phyloP scores from a whole-genome alignment of 148 eudicot genomes.

The Limonium bicolor region DNA sequence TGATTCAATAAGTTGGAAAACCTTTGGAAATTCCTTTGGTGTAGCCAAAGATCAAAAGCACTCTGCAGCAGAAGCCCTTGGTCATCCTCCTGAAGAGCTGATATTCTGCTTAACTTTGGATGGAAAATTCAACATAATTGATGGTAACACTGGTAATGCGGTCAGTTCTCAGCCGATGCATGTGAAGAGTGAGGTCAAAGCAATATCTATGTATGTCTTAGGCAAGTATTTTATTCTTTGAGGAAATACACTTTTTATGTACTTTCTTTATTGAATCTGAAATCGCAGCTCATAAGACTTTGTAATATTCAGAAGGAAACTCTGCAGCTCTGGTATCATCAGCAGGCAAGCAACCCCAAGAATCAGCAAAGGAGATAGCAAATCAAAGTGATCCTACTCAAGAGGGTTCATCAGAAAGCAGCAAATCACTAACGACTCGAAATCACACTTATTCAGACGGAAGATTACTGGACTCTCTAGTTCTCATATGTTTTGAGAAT shows the following conservation, averaged over 20 bases:
- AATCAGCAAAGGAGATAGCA: slow-evolving; percentile 11
- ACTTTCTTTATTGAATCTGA: neutral
- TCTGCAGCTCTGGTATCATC: slow-evolving; percentile 5
- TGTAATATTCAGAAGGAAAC: slow-evolving; percentile 18
- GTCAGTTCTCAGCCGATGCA: slow-evolving; percentile 30
- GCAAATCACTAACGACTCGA: slow-evolving; percentile 14
- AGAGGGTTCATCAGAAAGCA: slow-evolving; percentile 9
- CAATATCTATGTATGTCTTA: slow-evolving; percentile 54
- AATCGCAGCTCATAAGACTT: neutral
- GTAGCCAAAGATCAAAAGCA: slow-evolving; percentile 21
- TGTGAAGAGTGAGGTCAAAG: slow-evolving; percentile 33
- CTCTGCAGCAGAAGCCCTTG: slow-evolving; percentile 13
- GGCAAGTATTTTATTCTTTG: slow-evolving; percentile 33
- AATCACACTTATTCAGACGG: slow-evolving; percentile 9
- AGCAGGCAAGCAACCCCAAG: slow-evolving; percentile 14
- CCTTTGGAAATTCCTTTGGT: slow-evolving; percentile 10
- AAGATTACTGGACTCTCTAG: slow-evolving; percentile 22
- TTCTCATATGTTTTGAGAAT: slow-evolving; percentile 51
- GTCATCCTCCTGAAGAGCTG: slow-evolving; percentile 24
- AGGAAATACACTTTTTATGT: slow-evolving; percentile 2
- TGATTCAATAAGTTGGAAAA: slow-evolving; percentile 22
- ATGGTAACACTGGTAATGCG: slow-evolving; percentile 31
- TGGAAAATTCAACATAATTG: slow-evolving; percentile 33
- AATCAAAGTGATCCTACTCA: slow-evolving; percentile 11
- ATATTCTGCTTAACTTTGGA: slow-evolving; percentile 45